A percentile compares a stretch with the other conserved stretches of the same genome.
Evolutionary conservation across 768 basidiomycete species (phyloP).

Genomic region (Phaeotremella skinneri): DNA sequence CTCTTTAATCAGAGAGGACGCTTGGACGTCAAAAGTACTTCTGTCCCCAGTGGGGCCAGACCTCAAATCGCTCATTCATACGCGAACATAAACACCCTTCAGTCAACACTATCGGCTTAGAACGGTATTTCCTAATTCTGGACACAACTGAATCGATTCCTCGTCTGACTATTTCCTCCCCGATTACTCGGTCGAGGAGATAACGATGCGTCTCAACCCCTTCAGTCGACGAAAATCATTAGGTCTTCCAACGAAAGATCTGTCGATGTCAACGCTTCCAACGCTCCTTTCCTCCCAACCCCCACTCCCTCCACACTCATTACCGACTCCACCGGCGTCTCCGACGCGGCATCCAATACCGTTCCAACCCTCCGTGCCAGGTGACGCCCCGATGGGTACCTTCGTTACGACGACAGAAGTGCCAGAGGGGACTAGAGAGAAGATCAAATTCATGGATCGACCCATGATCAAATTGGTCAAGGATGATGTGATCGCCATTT

Average conservation of each 20-base stretch:
- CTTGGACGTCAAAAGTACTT: too few species aligned
- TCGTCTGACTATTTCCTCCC: background rate
- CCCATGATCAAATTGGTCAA: conserved; percentile 2
- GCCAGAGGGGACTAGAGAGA: background rate
- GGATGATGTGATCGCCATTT: conserved; percentile 20
- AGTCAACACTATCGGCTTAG: too few species aligned
- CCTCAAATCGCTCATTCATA: too few species aligned
- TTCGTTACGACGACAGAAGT: background rate
- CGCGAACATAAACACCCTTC: too few species aligned
- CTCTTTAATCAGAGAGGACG: too few species aligned
- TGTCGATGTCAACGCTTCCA: background rate
- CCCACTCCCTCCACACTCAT: background rate
- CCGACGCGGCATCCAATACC: background rate
- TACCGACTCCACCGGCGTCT: conserved; percentile 2
- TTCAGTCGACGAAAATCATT: background rate
- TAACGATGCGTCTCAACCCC: background rate
- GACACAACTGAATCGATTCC: too few species aligned
- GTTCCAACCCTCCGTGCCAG: background rate
- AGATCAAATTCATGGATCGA: conserved; percentile 1
- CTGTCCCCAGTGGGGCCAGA: too few species aligned
- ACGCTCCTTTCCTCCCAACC: background rate
- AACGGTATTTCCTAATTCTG: too few species aligned
- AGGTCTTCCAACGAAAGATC: conserved; percentile 1
- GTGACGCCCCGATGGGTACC: background rate
- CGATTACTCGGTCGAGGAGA: background rate